These are phyloP conservation scores for Suhomyces prunicola DNA, from an alignment of 805 yeast genomes.

Conservation along the genomic window DNA sequence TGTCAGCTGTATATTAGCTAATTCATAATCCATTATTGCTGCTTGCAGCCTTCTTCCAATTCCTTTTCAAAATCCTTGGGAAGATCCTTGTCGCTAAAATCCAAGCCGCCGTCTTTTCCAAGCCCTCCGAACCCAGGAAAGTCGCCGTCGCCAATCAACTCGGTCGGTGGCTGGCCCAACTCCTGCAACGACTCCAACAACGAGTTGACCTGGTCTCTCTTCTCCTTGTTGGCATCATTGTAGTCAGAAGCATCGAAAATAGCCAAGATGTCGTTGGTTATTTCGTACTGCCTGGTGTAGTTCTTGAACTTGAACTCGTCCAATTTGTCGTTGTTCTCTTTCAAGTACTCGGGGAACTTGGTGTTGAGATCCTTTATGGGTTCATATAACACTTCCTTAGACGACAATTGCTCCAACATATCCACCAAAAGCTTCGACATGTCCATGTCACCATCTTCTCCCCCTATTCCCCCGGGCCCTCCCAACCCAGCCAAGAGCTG, in stretches of 20 bases:
- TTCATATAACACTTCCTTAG: slow-evolving; percentile 82
- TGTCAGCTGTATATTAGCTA: not conserved
- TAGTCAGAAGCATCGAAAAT: slow-evolving; percentile 67
- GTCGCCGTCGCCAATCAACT: slow-evolving; percentile 58
- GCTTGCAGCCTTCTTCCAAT: slow-evolving; percentile 57
- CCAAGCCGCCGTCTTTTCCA: slow-evolving; percentile 34
- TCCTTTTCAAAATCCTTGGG: slow-evolving; percentile 52
- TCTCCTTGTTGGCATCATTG: slow-evolving; percentile 44
- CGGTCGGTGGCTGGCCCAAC: slow-evolving; percentile 78
- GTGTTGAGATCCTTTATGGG: slow-evolving; percentile 78
- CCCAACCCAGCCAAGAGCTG: slow-evolving; percentile 55
- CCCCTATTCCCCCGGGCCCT: slow-evolving; percentile 28
- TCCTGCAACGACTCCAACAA: slow-evolving; percentile 69
- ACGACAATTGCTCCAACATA: slow-evolving; percentile 76
- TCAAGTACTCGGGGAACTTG: slow-evolving; percentile 72
- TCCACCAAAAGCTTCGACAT: slow-evolving; percentile 62
- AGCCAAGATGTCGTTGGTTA: slow-evolving; percentile 58
- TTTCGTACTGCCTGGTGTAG: slow-evolving; percentile 59
- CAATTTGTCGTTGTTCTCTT: slow-evolving; percentile 45
- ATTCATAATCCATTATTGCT: slow-evolving; percentile 12
- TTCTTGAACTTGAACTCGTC: slow-evolving; percentile 46
- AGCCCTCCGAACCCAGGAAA: slow-evolving; percentile 46
- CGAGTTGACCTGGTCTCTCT: slow-evolving; percentile 49
- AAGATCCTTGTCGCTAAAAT: slow-evolving; percentile 49
- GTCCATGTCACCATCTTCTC: slow-evolving; percentile 49